A percentile compares a stretch with the other conserved stretches of the same genome.
These are phyloP conservation scores for Mycoemilia scoparia DNA, from an alignment of 192 early-diverging fungal genomes.

Conservation along the genomic window DNA sequence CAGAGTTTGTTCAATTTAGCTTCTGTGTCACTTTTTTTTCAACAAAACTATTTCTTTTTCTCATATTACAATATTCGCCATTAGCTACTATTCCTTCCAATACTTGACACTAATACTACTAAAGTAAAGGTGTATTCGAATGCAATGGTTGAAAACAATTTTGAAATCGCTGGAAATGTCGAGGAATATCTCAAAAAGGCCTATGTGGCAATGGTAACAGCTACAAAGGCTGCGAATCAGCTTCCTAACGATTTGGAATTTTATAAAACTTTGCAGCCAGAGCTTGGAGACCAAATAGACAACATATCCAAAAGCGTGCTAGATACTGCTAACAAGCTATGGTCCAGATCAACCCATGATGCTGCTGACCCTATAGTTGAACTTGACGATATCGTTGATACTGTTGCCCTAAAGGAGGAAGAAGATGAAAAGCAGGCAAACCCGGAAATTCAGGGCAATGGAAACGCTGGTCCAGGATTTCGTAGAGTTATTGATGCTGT, in stretches of 20 bases:
- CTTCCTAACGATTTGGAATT: conserved; percentile 42
- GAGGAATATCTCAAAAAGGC: too few relatives aligned
- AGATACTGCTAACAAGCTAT: conserved; percentile 11
- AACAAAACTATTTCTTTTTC: too few relatives aligned
- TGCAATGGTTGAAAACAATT: too few relatives aligned
- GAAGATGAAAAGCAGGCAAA: conserved; percentile 14
- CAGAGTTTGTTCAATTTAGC: too few relatives aligned
- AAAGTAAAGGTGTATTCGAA: too few relatives aligned
- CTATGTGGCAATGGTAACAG: conserved; percentile 30
- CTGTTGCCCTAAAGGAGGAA: conserved; percentile 3
- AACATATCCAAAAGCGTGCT: conserved; percentile 11
- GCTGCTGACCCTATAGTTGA: conserved; percentile 3
- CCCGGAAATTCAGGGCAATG: conserved; percentile 27
- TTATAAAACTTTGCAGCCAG: conserved; percentile 42
- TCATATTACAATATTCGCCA: too few relatives aligned
- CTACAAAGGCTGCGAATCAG: conserved; percentile 38
- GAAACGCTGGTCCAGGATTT: conserved; percentile 51
- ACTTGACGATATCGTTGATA: conserved; percentile 3
- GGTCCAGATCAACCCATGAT: conserved; percentile 6
- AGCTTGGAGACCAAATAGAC: conserved; percentile 23
- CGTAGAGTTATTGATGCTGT: conserved; percentile 46
- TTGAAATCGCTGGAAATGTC: too few relatives aligned
- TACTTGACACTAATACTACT: too few relatives aligned
- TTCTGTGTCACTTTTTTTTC: too few relatives aligned
- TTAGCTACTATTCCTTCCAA: too few relatives aligned